These are phyloP conservation scores for Solanum clarkiae DNA, from an alignment of 257 asterid genomes.

Conservation along the genomic window DNA sequence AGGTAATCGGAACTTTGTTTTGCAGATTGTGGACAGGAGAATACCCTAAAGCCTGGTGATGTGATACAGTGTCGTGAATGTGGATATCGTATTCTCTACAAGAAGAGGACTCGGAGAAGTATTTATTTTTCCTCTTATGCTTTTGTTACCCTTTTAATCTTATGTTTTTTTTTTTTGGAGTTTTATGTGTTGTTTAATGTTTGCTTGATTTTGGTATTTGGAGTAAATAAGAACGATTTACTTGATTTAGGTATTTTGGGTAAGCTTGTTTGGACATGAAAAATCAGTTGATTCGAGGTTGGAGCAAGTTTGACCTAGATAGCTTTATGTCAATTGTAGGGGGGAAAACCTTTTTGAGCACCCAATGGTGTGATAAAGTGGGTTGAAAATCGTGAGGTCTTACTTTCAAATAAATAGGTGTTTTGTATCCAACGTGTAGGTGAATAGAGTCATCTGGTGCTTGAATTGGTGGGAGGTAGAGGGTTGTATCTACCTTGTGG, in stretches of 20 bases:
- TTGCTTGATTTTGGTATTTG: not conserved
- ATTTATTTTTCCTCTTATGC: not conserved
- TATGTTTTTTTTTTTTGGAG: not conserved
- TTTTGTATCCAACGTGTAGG: not conserved
- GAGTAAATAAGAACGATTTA: not conserved
- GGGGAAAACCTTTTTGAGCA: not conserved
- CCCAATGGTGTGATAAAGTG: not conserved
- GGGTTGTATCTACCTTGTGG: not conserved
- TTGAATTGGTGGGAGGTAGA: not conserved
- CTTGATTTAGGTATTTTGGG: not conserved
- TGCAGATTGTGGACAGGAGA: slow-evolving; percentile 86
- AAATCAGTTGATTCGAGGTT: not conserved
- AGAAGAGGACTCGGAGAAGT: slow-evolving; percentile 88
- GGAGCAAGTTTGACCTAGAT: not conserved
- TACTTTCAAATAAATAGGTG: not conserved
- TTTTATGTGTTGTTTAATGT: not conserved
- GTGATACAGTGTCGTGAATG: slow-evolving; percentile 91
- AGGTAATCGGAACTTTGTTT: not conserved
- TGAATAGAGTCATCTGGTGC: not conserved
- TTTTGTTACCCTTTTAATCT: not conserved
- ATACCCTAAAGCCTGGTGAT: slow-evolving; percentile 66
- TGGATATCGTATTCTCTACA: slow-evolving; percentile 82
- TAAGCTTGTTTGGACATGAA: not conserved
- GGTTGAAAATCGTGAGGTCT: not conserved
- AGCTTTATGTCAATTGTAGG: not conserved